Percentiles rank a stretch among this genome's conserved stretches.
Evolutionary conservation across 805 yeast genomes (phyloP).

Genomic region (Cyberlindnera nakhonratchasimensis): DNA sequence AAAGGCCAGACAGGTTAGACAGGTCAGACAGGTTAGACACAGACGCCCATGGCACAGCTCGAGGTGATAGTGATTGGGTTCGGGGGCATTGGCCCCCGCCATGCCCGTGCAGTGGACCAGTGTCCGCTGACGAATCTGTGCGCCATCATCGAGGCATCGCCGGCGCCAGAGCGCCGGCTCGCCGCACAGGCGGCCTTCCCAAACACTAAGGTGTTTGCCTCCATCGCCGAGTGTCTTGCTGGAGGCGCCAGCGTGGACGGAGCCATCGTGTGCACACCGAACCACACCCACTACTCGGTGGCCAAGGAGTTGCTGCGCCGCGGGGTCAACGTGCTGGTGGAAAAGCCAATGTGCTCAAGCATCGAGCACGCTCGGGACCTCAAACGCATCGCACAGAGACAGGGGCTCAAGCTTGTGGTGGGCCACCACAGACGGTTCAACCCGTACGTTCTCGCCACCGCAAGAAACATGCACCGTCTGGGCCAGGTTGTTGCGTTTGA

Average conservation of each 20-base stretch:
- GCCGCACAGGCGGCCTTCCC: constrained; percentile 11
- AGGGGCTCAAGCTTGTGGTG: constrained; percentile 11
- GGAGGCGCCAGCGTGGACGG: constrained; percentile 12
- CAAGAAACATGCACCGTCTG: constrained; percentile 8
- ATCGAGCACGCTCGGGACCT: constrained; percentile 15
- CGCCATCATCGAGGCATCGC: constrained; percentile 18
- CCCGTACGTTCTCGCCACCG: constrained; percentile 20
- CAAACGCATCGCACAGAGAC: constrained; percentile 7
- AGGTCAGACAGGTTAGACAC: no score
- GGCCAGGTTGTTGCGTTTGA: constrained; percentile 20
- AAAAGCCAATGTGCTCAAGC: constrained; percentile 20
- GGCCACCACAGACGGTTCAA: constrained; percentile 22
- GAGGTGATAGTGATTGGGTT: constrained; percentile 17
- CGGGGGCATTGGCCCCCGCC: constrained; percentile 24
- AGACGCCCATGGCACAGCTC: constrained; percentile 6
- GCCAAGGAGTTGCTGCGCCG: constrained; percentile 5
- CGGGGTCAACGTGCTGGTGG: constrained; percentile 18
- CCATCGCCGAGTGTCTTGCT: constrained; percentile 9
- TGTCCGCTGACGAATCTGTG: constrained; percentile 15
- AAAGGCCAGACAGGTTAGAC: no score
- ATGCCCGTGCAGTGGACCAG: constrained; percentile 15
- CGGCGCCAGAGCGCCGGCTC: constrained; percentile 7
- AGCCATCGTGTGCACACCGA: constrained; percentile 23
- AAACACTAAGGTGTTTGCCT: constrained; percentile 8
- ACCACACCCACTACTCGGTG: constrained; percentile 18